Percentiles rank a stretch among this genome's conserved stretches.
Evolutionary conservation across 345 rosid genomes (phyloP).

Genomic region (Ceriops zippeliana): DNA sequence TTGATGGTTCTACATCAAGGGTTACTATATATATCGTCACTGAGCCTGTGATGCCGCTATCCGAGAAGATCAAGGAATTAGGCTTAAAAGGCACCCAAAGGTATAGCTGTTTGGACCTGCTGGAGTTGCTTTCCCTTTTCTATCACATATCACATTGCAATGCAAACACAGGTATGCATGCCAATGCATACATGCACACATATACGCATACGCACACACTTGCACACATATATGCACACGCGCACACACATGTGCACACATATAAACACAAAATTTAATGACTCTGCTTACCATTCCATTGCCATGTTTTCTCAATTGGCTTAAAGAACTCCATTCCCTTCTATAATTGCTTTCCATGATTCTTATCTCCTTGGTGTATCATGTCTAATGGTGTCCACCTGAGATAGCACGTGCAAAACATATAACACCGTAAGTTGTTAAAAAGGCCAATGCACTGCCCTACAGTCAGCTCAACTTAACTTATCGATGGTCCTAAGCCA

Average conservation of each 20-base stretch:
- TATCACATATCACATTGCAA: not conserved
- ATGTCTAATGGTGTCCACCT: not conserved
- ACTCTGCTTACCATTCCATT: not conserved
- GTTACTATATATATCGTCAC: constrained; percentile 89
- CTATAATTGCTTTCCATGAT: not conserved
- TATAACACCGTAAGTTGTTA: not conserved
- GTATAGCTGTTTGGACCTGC: constrained; percentile 31
- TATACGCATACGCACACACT: not conserved
- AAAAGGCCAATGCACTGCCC: not conserved
- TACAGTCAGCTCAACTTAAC: not conserved
- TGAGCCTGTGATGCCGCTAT: constrained; percentile 93
- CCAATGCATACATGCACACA: not conserved
- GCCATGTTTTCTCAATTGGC: not conserved
- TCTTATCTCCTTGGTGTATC: not conserved
- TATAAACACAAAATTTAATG: not conserved
- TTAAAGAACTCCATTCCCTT: not conserved
- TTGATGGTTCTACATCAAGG: constrained; percentile 65
- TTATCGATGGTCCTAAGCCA: not conserved
- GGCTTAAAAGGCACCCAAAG: constrained; percentile 86
- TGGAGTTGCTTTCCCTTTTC: not conserved
- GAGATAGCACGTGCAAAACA: not conserved
- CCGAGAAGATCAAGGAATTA: constrained; percentile 95
- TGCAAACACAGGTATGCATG: not conserved
- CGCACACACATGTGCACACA: not conserved
- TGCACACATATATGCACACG: not conserved